These are phyloP conservation scores for Fusarium sp. DNA, from an alignment of 2,329 filamentous ascomycete species.

Conservation along the genomic window DNA sequence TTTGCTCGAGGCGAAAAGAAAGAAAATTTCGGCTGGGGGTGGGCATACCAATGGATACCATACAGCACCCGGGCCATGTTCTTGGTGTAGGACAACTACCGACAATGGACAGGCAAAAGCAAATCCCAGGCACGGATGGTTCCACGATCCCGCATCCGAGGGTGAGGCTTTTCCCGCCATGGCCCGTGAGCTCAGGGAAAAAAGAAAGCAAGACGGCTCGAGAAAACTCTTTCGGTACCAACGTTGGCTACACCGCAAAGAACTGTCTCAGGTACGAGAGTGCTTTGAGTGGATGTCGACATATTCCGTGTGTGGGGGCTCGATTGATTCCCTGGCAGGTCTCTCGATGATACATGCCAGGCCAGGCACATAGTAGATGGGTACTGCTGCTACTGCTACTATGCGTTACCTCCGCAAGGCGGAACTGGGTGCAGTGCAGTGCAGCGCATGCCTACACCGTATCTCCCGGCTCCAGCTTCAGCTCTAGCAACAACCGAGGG, in stretches of 20 bases:
- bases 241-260: slow-evolving; percentile 26
- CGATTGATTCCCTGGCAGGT: slow-evolving; percentile 12
- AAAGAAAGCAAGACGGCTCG: slow-evolving; percentile 32
- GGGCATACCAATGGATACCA: background rate
- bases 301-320: slow-evolving; percentile 2
- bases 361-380: slow-evolving; percentile 11
- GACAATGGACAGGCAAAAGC: slow-evolving; percentile 36
- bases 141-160: slow-evolving; percentile 29
- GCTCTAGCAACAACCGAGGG: slow-evolving; percentile 32
- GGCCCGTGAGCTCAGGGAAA: slow-evolving; percentile 21
- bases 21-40: slow-evolving; percentile 14
- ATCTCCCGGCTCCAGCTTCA: background rate
- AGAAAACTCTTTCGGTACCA: slow-evolving; percentile 28
- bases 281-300: slow-evolving; percentile 26
- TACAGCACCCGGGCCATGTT: slow-evolving; percentile 3
- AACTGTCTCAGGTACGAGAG: slow-evolving; percentile 35
- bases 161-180: slow-evolving; percentile 30
- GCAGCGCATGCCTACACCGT: background rate
- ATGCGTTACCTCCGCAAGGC: background rate
- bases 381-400: background rate
- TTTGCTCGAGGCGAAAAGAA: slow-evolving; percentile 14
- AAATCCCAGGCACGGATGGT: slow-evolving; percentile 32
- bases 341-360: slow-evolving; percentile 18
- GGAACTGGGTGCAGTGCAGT: background rate
- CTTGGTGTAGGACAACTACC: slow-evolving; percentile 37